phyloP scores from a whole-genome alignment of 2,329 filamentous ascomycete genomes.

The Pseudogymnoascus verrucosus region DNA sequence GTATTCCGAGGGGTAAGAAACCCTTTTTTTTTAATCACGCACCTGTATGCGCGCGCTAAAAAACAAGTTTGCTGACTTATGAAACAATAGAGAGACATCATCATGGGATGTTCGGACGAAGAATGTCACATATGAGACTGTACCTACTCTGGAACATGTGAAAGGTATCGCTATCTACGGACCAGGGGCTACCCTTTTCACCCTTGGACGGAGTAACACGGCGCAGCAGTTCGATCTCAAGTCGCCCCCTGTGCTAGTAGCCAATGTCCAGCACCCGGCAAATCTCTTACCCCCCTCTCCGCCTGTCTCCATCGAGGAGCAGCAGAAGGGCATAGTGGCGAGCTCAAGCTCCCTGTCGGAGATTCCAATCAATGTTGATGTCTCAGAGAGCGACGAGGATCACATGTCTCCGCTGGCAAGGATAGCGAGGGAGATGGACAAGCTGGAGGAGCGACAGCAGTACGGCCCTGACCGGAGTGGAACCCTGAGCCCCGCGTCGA shows the following conservation, averaged over 20 bases:
- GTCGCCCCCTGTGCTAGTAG: slow-evolving; percentile 69
- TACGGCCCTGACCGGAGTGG: slow-evolving; percentile 22
- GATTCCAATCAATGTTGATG: slow-evolving; percentile 47
- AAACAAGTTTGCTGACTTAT: slow-evolving; percentile 31
- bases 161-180: slow-evolving; percentile 81
- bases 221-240: slow-evolving; percentile 95
- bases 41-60: slow-evolving; percentile 42
- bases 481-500: slow-evolving; percentile 28
- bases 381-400: slow-evolving; percentile 71
- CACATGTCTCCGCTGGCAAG: slow-evolving; percentile 68
- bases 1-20: slow-evolving; percentile 73
- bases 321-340: slow-evolving; percentile 36
- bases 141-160: slow-evolving; percentile 77
- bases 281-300: slow-evolving; percentile 72
- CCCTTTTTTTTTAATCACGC: slow-evolving; percentile 15
- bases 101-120: slow-evolving; percentile 99
- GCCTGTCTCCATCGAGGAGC: slow-evolving; percentile 71
- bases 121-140: slow-evolving; percentile 80
- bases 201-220: slow-evolving; percentile 76
- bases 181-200: slow-evolving; percentile 85
- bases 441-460: slow-evolving; percentile 19
- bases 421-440: slow-evolving; percentile 62
- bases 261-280: slow-evolving; percentile 79
- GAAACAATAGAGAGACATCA: slow-evolving; percentile 63
- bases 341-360: slow-evolving; percentile 33